These are phyloP conservation scores for Phytopythium oedochilum DNA, from an alignment of 352 stramenopile species.

Conservation along the genomic window DNA sequence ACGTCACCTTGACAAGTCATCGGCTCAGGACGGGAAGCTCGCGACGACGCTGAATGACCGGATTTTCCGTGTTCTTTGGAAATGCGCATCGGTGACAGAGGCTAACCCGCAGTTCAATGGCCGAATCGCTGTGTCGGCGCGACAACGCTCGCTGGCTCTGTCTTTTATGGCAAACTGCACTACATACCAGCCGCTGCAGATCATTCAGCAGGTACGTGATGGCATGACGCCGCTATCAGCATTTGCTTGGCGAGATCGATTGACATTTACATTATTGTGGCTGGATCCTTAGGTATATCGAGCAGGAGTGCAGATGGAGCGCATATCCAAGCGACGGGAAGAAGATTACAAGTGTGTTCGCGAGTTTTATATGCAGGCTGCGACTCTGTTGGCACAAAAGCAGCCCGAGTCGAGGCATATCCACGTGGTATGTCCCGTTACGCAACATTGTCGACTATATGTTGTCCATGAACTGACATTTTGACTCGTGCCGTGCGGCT, in stretches of 20 bases:
- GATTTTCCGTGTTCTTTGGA: constrained; percentile 69
- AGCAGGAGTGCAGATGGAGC: constrained; percentile 59
- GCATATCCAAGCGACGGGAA: constrained; percentile 21
- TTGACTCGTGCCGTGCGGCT: background rate
- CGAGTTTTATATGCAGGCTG: constrained; percentile 38
- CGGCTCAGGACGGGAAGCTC: constrained; percentile 45
- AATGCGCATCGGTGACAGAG: constrained; percentile 39
- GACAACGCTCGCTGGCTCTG: constrained; percentile 40
- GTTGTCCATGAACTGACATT: background rate
- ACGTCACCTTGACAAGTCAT: constrained; percentile 29
- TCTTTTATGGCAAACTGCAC: constrained; percentile 65
- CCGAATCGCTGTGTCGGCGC: constrained; percentile 21
- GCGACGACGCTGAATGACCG: constrained; percentile 57
- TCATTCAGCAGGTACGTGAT: constrained; percentile 50
- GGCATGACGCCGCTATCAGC: background rate
- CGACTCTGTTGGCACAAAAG: constrained; percentile 14
- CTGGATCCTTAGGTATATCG: constrained; percentile 42
- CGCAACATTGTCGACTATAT: background rate
- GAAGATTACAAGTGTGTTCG: constrained; percentile 20
- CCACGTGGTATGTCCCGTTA: constrained; percentile 20
- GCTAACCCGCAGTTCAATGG: constrained; percentile 5
- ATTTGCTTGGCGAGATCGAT: background rate
- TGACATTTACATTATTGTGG: background rate
- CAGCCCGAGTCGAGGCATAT: constrained; percentile 9
- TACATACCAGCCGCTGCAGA: constrained; percentile 51